Conservation (phyloP, 441 rosid genomes). For the Hura crepitans region DNA sequence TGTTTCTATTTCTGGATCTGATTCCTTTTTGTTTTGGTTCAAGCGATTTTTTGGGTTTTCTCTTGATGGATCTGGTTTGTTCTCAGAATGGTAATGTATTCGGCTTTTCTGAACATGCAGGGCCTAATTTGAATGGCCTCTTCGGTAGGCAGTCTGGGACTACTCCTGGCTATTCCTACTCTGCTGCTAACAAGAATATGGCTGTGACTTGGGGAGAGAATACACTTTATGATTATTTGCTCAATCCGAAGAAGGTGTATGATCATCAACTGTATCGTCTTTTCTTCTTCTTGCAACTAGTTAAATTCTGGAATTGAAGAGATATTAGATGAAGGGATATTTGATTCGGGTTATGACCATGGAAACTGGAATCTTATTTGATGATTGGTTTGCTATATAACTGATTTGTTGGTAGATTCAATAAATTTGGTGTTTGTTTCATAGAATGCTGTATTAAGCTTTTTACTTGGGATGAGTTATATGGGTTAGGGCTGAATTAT, state of each 20-base stretch:
- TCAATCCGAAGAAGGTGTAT: constrained; percentile 55
- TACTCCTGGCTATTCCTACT: constrained; percentile 50
- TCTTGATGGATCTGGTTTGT: no score
- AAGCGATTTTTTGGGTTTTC: no score
- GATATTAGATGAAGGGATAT: no score
- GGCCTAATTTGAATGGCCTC: constrained; percentile 76
- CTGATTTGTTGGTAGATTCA: neutral
- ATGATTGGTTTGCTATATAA: neutral
- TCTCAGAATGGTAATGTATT: no score
- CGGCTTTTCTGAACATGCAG: constrained; percentile 26
- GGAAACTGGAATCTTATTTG: neutral
- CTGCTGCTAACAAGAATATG: constrained; percentile 54
- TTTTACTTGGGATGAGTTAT: neutral
- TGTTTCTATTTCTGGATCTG: neutral
- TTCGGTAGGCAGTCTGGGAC: constrained; percentile 89
- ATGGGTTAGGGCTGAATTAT: neutral
- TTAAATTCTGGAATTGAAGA: no score
- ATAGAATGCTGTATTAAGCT: neutral
- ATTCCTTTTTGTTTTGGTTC: no score
- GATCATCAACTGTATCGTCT: neutral
- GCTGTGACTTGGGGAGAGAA: constrained; percentile 52
- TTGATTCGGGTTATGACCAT: neutral
- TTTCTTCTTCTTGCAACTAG: neutral
- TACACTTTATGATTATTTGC: constrained; percentile 51
- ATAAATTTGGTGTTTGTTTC: neutral